Percentiles rank a stretch among this genome's conserved stretches.
Evolutionary conservation across 73 alveolate species (phyloP).

Genomic region (Tetrahymena malaccensis): DNA sequence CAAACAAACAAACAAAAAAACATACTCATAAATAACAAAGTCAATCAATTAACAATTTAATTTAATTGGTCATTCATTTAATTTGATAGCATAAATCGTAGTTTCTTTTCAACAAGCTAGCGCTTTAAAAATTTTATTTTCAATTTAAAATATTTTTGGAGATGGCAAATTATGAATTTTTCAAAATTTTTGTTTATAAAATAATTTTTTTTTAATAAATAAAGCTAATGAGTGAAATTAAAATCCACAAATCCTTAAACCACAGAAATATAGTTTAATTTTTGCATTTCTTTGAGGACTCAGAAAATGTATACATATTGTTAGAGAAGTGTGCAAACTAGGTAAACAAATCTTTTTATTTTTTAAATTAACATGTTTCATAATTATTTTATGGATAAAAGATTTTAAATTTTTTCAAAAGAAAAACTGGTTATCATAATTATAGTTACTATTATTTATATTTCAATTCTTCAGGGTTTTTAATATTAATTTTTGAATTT

Average conservation of each 20-base stretch:
- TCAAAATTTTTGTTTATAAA: no score
- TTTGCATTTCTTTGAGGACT: constrained; percentile 85
- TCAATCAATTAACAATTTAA: not conserved
- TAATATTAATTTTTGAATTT: not conserved
- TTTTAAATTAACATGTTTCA: no score
- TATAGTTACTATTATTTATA: not conserved
- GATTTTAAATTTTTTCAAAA: not conserved
- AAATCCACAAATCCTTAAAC: constrained; percentile 81
- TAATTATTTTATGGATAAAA: not conserved
- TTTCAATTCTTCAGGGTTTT: not conserved
- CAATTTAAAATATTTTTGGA: no score
- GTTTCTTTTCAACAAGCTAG: not conserved
- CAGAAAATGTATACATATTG: constrained; percentile 72
- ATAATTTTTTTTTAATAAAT: not conserved
- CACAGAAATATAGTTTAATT: constrained; percentile 79
- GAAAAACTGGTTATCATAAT: not conserved
- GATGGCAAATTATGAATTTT: no score
- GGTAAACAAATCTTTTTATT: no score
- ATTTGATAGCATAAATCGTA: not conserved
- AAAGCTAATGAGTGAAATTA: constrained; percentile 76
- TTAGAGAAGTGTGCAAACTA: constrained; percentile 78
- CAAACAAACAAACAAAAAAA: no score
- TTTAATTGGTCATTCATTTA: not conserved
- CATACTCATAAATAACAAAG: not conserved
- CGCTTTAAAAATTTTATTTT: no score